Evolutionary conservation across 192 early-diverging fungal species (phyloP).

Genomic region (Coemansia sp.): DNA sequence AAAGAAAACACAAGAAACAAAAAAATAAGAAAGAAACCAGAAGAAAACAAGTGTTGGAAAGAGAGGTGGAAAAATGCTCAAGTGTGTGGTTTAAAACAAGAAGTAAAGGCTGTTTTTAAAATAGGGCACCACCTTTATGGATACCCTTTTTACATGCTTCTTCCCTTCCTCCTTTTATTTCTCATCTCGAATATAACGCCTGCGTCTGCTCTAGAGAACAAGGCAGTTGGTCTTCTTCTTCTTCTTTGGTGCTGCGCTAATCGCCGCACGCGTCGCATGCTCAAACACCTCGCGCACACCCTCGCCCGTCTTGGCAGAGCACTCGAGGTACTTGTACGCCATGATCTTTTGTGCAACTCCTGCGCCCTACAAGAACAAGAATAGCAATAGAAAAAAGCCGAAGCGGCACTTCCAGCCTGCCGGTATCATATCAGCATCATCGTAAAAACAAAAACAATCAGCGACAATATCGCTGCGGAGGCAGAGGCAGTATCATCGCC

Average conservation of each 20-base stretch:
- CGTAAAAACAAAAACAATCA: background rate
- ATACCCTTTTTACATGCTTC: background rate
- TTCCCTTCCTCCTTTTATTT: background rate
- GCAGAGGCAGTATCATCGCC: constrained; percentile 61
- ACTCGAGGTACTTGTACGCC: constrained; percentile 85
- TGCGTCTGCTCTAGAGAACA: constrained; percentile 32
- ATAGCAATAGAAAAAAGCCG: constrained; percentile 15
- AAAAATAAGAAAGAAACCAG: constrained; percentile 14
- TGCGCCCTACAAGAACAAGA: constrained; percentile 57
- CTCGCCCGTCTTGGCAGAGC: constrained; percentile 61
- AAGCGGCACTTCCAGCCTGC: too few relatives aligned
- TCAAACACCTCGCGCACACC: constrained; percentile 59
- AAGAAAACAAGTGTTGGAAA: constrained; percentile 8
- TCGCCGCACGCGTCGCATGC: constrained; percentile 80
- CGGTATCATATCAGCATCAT: background rate
- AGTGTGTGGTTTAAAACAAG: constrained; percentile 4
- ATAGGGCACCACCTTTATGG: too few relatives aligned
- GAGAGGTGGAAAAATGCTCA: background rate
- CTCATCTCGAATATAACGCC: constrained; percentile 1
- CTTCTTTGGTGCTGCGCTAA: constrained; percentile 55
- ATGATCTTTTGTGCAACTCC: constrained; percentile 80
- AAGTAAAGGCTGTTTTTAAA: background rate
- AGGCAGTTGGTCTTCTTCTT: constrained; percentile 40
- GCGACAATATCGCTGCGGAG: background rate
- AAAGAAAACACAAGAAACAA: constrained; percentile 10